Percentiles rank a stretch among this genome's conserved stretches.
phyloP scores from a whole-genome alignment of 192 early-diverging fungal genomes.

The Powellomyces hirtus region DNA sequence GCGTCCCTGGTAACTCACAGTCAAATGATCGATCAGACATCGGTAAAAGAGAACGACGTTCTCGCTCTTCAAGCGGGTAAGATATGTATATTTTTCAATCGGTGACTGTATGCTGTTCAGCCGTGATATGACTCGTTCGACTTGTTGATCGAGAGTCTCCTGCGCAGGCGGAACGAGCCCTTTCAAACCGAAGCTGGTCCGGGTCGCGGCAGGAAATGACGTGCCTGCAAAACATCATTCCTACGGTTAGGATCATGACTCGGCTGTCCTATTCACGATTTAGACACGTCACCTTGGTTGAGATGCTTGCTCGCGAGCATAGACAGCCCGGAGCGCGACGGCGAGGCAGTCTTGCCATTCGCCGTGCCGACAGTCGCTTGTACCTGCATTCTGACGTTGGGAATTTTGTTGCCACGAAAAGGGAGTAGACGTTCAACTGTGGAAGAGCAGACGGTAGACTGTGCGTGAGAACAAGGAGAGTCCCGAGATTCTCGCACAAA shows the following conservation, averaged over 20 bases:
- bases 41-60: conserved; percentile 83
- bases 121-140: conserved; percentile 69
- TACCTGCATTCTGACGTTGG: no score
- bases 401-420: no score
- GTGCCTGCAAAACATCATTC: no score
- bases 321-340: no score
- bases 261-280: no score
- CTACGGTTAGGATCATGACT: no score
- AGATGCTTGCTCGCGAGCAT: conserved; percentile 4
- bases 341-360: not conserved
- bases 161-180: conserved; percentile 74
- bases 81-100: conserved; percentile 83
- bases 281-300: no score
- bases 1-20: conserved; percentile 18
- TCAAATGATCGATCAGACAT: conserved; percentile 65
- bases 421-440: no score
- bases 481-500: no score
- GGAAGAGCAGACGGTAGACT: no score
- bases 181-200: conserved; percentile 59
- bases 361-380: no score
- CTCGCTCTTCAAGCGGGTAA: conserved; percentile 78
- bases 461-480: no score
- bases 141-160: conserved; percentile 73
- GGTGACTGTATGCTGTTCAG: conserved; percentile 64
- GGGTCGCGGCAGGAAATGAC: conserved; percentile 42